Percentiles rank a stretch among this genome's conserved stretches.
Evolutionary conservation across 108 stramenopile species (phyloP).

Genomic region (Skeletonema costatum): DNA sequence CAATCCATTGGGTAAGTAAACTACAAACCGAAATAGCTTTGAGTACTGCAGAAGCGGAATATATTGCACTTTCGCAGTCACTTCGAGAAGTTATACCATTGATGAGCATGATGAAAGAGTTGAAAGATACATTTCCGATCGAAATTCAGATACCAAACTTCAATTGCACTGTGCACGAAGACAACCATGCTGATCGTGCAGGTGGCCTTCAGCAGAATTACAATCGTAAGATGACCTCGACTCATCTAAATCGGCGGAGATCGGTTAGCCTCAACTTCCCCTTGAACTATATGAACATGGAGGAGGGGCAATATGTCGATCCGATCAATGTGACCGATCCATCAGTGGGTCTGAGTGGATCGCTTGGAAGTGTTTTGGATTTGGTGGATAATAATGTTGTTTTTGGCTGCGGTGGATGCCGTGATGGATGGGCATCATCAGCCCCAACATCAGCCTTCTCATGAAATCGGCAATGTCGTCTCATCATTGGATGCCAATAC

Average conservation of each 20-base stretch:
- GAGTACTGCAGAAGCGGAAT: too few species aligned
- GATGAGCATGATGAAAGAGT: too few species aligned
- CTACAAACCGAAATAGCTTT: too few species aligned
- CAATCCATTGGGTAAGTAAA: too few species aligned
- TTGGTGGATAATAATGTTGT: not conserved
- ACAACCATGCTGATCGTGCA: too few species aligned
- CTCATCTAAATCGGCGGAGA: not conserved
- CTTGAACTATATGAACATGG: not conserved
- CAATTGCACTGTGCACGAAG: too few species aligned
- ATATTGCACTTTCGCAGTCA: too few species aligned
- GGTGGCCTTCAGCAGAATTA: not conserved
- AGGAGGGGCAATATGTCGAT: not conserved
- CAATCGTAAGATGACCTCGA: not conserved
- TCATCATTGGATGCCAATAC: not conserved
- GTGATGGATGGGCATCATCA: conserved; percentile 3
- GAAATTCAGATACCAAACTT: too few species aligned
- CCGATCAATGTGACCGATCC: not conserved
- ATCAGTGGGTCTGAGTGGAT: not conserved
- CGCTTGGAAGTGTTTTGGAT: not conserved
- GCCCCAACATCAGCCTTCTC: not conserved
- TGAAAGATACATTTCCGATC: too few species aligned
- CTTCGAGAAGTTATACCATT: too few species aligned
- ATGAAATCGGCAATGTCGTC: not conserved
- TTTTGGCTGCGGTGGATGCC: not conserved
- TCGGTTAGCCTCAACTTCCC: not conserved